Evolutionary conservation across 202 grass and related monocot species (phyloP), one percentile per base, ranked within the genome.

Genomic region (Hordeum pubiflorum): DNA sequence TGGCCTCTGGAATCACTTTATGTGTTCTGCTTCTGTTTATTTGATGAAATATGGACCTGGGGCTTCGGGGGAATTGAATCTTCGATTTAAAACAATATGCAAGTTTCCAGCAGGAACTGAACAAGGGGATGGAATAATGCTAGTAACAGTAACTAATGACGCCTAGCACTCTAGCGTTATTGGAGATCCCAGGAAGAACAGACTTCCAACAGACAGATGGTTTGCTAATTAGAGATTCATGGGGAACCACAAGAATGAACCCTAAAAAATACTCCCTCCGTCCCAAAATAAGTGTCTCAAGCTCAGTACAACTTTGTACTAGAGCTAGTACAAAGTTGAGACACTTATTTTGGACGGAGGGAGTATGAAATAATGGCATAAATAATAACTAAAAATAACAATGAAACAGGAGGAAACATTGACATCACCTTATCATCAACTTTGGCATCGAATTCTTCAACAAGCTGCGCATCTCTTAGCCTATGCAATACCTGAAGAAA

Each of bases 401-500:
- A 50, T 15, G 31, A 63, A 46, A 85, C 23, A 50, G 60, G 14
- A 88, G 24, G 65, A 71, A 75, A 79, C 7, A 59, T 61, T 18
- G 68, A 54, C 31, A 58, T 85, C 70, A 97, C 94, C 89, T 85
- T 91, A 34, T 89, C 86, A 81, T 94, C 82, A 48, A 92, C 81
- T 79, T 91, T 81, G 22, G 89, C 88, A 86, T 89, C 67, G 17
- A 98, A 88, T 87, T 91, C 91, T 94, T 93, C 88, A 39, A 95
- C 88, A 81, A 95, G 88, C 27, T 67, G 62, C 75, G 90, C 88
- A 57, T 94, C 92, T 76, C 83, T 98, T 74, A 95, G 83, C 78
- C 90, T 98, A 77, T 98, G 81, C 75, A 94, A 81, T 58, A 91
- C 86, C 95, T 98, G 60, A 63, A 57, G 23, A 82, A 81, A 83